Conservation (phyloP, 768 basidiomycete species). For the Phaffia tasmanica region DNA sequence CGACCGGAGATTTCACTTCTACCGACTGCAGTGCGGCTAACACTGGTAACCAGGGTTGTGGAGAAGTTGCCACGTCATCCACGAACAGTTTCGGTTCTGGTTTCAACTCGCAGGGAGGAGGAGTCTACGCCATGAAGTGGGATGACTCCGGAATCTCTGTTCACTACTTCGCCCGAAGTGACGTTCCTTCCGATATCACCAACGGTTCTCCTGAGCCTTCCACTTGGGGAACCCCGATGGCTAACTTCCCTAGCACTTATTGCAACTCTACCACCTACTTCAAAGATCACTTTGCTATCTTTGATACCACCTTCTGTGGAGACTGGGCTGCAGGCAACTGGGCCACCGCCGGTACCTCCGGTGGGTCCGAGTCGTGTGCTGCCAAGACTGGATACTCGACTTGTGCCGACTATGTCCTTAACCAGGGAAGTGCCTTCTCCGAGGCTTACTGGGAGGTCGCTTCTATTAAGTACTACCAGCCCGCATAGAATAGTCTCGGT, state of each 20-base stretch:
- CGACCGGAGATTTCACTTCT: constrained; percentile 35
- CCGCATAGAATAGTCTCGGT: constrained; percentile 1
- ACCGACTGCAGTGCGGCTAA: constrained; percentile 35
- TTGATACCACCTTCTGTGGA: constrained; percentile 63
- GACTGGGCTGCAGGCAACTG: constrained; percentile 85
- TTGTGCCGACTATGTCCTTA: constrained; percentile 65
- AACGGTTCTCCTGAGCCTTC: constrained; percentile 62
- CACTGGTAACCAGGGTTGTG: constrained; percentile 53
- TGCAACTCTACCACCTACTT: constrained; percentile 75
- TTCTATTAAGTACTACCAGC: constrained; percentile 57
- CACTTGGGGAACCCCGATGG: constrained; percentile 65
- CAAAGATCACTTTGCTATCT: constrained; percentile 61
- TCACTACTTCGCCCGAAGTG: constrained; percentile 57
- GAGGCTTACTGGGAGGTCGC: constrained; percentile 59
- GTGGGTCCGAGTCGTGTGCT: constrained; percentile 61
- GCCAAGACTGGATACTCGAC: constrained; percentile 67
- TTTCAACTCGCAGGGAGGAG: constrained; percentile 76
- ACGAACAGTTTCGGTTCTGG: constrained; percentile 64
- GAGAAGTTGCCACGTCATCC: constrained; percentile 49
- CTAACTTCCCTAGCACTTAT: constrained; percentile 60
- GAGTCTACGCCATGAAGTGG: constrained; percentile 84
- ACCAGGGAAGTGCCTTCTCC: constrained; percentile 56
- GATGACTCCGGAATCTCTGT: constrained; percentile 60
- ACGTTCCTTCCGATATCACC: constrained; percentile 65
- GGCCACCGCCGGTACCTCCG: constrained; percentile 55